Conservation (phyloP, 1,284 basidiomycete species). For the Caloboletus firmus region DNA sequence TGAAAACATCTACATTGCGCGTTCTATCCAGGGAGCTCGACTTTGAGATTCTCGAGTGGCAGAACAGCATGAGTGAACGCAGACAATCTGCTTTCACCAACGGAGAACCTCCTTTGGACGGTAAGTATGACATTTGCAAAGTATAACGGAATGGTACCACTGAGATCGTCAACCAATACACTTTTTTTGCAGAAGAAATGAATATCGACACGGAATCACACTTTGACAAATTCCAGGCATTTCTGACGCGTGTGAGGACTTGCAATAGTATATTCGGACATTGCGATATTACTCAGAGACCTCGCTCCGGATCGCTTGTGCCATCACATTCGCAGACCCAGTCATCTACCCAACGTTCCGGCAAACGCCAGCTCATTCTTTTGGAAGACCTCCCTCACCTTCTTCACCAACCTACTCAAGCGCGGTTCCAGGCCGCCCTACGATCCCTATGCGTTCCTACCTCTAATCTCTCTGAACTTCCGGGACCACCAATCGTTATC, state of each 20-base stretch:
- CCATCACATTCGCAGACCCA: slow-evolving; percentile 2
- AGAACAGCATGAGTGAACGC: slow-evolving; percentile 56
- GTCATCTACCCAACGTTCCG: not conserved
- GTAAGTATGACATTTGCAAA: slow-evolving; percentile 1
- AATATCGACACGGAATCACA: slow-evolving; percentile 55
- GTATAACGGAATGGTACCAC: not conserved
- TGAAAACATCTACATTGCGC: slow-evolving; percentile 84
- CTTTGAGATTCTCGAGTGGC: slow-evolving; percentile 88
- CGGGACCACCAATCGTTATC: slow-evolving; percentile 71
- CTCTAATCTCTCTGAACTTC: slow-evolving; percentile 25
- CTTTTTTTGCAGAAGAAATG: slow-evolving; percentile 12
- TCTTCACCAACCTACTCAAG: slow-evolving; percentile 69
- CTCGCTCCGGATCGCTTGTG: slow-evolving; percentile 14
- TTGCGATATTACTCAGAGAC: slow-evolving; percentile 10
- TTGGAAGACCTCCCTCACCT: slow-evolving; percentile 94
- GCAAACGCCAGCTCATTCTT: slow-evolving; percentile 64
- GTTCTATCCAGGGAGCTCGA: slow-evolving; percentile 75
- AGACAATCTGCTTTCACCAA: slow-evolving; percentile 4
- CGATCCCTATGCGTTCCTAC: slow-evolving; percentile 51
- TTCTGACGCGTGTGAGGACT: slow-evolving; percentile 70
- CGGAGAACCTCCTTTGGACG: slow-evolving; percentile 7
- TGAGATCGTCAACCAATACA: not conserved
- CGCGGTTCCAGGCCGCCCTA: slow-evolving; percentile 75
- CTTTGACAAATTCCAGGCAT: slow-evolving; percentile 75
- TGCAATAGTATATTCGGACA: slow-evolving; percentile 57